phyloP scores from a whole-genome alignment of 495 filamentous ascomycete species.

The Neurospora sp. region DNA sequence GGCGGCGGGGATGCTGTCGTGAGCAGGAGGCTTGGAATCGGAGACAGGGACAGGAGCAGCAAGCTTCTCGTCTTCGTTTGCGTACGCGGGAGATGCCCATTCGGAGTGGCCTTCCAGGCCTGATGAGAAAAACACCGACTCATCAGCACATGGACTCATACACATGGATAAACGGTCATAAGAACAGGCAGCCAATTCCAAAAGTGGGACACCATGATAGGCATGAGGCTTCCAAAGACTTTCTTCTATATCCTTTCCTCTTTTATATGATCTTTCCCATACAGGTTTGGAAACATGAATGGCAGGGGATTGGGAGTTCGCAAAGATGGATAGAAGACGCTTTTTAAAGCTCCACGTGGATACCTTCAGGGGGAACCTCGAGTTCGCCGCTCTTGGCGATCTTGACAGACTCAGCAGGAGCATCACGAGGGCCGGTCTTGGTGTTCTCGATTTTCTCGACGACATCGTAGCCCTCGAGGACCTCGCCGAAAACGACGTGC shows the following conservation, averaged over 20 bases:
- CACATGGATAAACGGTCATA: neutral
- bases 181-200: neutral
- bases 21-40: neutral
- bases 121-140: slow-evolving; percentile 1
- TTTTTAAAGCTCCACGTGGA: slow-evolving; percentile 85
- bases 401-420: slow-evolving; percentile 62
- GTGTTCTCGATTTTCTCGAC: slow-evolving; percentile 81
- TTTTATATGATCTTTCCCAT: slow-evolving; percentile 3
- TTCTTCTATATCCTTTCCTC: slow-evolving; percentile 5
- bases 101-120: slow-evolving; percentile 5
- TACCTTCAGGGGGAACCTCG: slow-evolving; percentile 87
- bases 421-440: slow-evolving; percentile 60
- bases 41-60: neutral
- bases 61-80: slow-evolving; percentile 1
- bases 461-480: slow-evolving; percentile 84
- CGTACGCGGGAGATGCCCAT: slow-evolving; percentile 3
- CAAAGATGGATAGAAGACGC: slow-evolving; percentile 4
- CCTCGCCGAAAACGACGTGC: slow-evolving; percentile 88
- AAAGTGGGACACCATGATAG: slow-evolving; percentile 7
- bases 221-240: neutral
- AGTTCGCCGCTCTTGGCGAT: slow-evolving; percentile 94
- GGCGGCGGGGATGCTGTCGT: neutral
- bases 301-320: neutral
- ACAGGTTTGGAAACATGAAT: neutral
- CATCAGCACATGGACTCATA: slow-evolving; percentile 4